Base-by-base conservation (phyloP, 148 eudicot species). In the Fagopyrum esculentum region DNA sequence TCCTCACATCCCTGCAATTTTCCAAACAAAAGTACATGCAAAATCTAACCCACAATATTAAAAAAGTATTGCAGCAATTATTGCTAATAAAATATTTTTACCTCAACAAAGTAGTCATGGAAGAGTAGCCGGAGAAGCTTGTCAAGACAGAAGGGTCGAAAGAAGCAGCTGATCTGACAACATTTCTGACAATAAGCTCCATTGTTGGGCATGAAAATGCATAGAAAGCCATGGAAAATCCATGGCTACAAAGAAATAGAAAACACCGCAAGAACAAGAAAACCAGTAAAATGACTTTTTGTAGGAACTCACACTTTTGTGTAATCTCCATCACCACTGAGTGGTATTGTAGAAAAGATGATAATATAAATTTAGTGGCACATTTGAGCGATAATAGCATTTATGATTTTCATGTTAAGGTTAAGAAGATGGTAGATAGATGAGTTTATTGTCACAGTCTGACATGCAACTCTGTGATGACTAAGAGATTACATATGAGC, bases 91-190 rank as follows among this genome's bases (percentile, higher is more conserved):
- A 30, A 30, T 30, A 30, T 1, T 74, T 80, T 81, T 59, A 90
- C 96, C 79, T 90, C 82, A 0, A 90, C 89, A 64, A 90, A 87
- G 83, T 92, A 90, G 78, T 90, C 96, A 75, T 90, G 96, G 56
- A 90, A 90, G 74, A 89, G 78, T 69, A 90, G 74, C 50, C 92
- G 81, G 45, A 90, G 85, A 47, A 90, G 84, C 81, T 84, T 90
- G 45, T 83, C 88, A 5, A 88, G 96, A 90, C 59, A 9, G 85
- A 80, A 5, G 88, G 84, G 71, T 90, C 90, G 48, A 54, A 16
- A 40, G 83, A 79, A 72, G 90, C 69, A 52, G 96, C 92, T 75
- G 88, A 82, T 80, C 87, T 84, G 11, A 90, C 92, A 0, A 84
- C 82, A 45, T 85, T 78, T 77, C 85, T 83, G 30, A 90, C 90